phyloP scores from a whole-genome alignment of 352 stramenopile species.

The Pythium aristosporum region DNA sequence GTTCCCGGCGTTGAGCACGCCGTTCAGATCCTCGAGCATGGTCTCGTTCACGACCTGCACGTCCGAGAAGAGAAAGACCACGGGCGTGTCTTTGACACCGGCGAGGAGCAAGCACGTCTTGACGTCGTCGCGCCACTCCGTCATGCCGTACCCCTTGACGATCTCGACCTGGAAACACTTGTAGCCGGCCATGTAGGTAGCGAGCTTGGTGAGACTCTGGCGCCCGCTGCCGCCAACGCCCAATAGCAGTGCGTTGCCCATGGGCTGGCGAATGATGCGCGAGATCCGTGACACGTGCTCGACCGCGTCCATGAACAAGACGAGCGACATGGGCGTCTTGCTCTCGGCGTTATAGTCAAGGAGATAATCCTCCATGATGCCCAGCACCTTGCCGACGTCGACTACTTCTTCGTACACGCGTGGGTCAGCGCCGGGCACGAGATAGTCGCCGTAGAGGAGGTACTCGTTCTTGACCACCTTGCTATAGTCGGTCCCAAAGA shows the following conservation, averaged over 20 bases:
- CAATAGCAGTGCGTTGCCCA: slow-evolving; percentile 90
- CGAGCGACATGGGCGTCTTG: slow-evolving; percentile 89
- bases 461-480: slow-evolving; percentile 75
- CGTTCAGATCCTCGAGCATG: slow-evolving; percentile 96
- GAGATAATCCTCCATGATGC: slow-evolving; percentile 88
- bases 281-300: slow-evolving; percentile 85
- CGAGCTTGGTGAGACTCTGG: slow-evolving; percentile 91
- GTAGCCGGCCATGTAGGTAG: slow-evolving; percentile 93
- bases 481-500: slow-evolving; percentile 83
- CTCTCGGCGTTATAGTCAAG: slow-evolving; percentile 91
- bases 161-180: slow-evolving; percentile 95
- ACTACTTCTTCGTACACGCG: slow-evolving; percentile 89
- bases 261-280: slow-evolving; percentile 77
- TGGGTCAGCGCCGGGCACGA: slow-evolving; percentile 78
- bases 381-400: slow-evolving; percentile 82
- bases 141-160: slow-evolving; percentile 91
- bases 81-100: slow-evolving; percentile 88
- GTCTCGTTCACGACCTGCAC: slow-evolving; percentile 94
- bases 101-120: slow-evolving; percentile 90
- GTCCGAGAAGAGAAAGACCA: slow-evolving; percentile 94
- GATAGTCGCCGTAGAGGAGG: slow-evolving; percentile 77
- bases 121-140: slow-evolving; percentile 93
- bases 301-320: slow-evolving; percentile 87
- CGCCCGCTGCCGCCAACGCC: slow-evolving; percentile 92
- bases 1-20: slow-evolving; percentile 94